A percentile compares a stretch with the other conserved stretches of the same genome.
phyloP scores from a whole-genome alignment of 495 filamentous ascomycete species.

The Neurospora sp. region DNA sequence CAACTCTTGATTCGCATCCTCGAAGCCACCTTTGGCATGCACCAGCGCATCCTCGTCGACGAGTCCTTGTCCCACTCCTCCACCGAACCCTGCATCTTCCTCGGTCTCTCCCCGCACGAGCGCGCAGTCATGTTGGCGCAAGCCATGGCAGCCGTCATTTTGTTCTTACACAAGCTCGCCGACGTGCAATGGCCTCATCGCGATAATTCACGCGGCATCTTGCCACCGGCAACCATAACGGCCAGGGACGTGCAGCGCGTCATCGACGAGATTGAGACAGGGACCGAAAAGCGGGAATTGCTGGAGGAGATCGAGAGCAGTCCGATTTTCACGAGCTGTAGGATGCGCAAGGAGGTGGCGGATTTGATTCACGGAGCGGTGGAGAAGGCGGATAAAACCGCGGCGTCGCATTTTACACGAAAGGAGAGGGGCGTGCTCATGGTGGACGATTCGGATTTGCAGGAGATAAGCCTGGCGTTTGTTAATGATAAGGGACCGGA shows the following conservation, averaged over 20 bases:
- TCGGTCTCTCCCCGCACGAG: conserved; percentile 19
- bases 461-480: conserved; percentile 19
- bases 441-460: conserved; percentile 13
- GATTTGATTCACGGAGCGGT: conserved; percentile 17
- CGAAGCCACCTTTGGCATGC: conserved; percentile 8
- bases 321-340: conserved; percentile 14
- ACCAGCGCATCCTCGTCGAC: conserved; percentile 10
- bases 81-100: conserved; percentile 13
- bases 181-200: conserved; percentile 19
- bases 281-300: conserved; percentile 6
- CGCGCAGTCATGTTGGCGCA: conserved; percentile 20
- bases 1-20: conserved; percentile 11
- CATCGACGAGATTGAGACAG: conserved; percentile 7
- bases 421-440: not conserved
- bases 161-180: conserved; percentile 20
- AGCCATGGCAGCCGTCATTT: conserved; percentile 10
- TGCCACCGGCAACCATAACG: not conserved
- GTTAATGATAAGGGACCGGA: conserved; percentile 18
- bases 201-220: not conserved
- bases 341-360: conserved; percentile 9
- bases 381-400: conserved; percentile 6
- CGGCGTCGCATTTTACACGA: not conserved
- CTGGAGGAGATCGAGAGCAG: conserved; percentile 16
- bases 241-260: conserved; percentile 2
- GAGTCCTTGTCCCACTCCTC: conserved; percentile 10